A percentile compares a stretch with the other conserved stretches of the same genome.
These are phyloP conservation scores for Aspergillus ochraceus DNA, from an alignment of 2,329 filamentous ascomycete species.

Conservation along the genomic window DNA sequence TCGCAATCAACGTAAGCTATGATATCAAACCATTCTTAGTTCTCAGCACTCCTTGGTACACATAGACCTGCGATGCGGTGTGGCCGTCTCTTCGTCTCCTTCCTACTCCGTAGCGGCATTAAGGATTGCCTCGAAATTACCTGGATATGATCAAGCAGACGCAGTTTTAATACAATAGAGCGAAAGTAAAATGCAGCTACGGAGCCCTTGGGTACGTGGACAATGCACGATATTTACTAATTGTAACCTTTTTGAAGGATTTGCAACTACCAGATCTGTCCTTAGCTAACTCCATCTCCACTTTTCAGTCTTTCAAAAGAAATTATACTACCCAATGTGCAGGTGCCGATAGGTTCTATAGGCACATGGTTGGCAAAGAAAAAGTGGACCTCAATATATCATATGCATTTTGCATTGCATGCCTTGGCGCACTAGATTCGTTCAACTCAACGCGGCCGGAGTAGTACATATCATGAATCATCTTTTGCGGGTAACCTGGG, in stretches of 20 bases:
- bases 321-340: slow-evolving; percentile 18
- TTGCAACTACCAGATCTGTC: not conserved
- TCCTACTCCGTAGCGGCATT: not conserved
- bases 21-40: slow-evolving; percentile 3
- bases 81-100: not conserved
- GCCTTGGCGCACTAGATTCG: slow-evolving; percentile 13
- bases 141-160: not conserved
- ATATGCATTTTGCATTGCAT: slow-evolving; percentile 16
- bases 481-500: slow-evolving; percentile 1
- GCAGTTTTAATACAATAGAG: not conserved
- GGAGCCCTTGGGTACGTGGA: slow-evolving; percentile 8
- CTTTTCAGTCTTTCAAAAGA: slow-evolving; percentile 16
- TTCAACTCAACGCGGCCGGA: slow-evolving; percentile 9
- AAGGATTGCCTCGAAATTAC: not conserved
- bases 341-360: slow-evolving; percentile 14
- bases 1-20: not conserved
- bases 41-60: not conserved
- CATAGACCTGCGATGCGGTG: slow-evolving; percentile 6
- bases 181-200: not conserved
- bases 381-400: slow-evolving; percentile 14
- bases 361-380: slow-evolving; percentile 12
- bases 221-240: not conserved
- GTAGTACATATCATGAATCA: slow-evolving; percentile 15
- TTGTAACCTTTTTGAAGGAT: not conserved
- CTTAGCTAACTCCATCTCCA: not conserved